phyloP scores from a whole-genome alignment of 805 yeast species.

The Schwanniomyces yamadae region DNA sequence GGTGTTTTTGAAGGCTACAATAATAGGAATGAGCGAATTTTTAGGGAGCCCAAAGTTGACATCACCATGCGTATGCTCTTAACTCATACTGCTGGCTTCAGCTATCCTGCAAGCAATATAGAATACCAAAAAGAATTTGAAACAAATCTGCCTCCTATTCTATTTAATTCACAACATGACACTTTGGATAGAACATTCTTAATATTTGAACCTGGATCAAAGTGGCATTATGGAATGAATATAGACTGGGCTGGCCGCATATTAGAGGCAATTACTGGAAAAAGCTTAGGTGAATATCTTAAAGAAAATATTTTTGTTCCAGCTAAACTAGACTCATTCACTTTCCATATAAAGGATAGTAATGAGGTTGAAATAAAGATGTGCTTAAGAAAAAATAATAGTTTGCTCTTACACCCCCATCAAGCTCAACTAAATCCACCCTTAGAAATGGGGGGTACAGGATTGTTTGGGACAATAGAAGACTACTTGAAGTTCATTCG shows the following conservation, averaged over 20 bases:
- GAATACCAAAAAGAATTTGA: slow-evolving; percentile 24
- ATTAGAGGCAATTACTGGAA: slow-evolving; percentile 32
- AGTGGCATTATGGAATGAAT: slow-evolving; percentile 37
- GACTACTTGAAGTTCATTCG: slow-evolving; percentile 41
- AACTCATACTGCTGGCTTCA: slow-evolving; percentile 34
- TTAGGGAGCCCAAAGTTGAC: slow-evolving; percentile 19
- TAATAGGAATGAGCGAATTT: slow-evolving; percentile 24
- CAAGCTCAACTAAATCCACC: slow-evolving; percentile 12
- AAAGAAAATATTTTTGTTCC: slow-evolving; percentile 31
- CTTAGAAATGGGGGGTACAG: slow-evolving; percentile 46
- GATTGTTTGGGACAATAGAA: slow-evolving; percentile 34
- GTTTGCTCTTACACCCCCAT: slow-evolving; percentile 10
- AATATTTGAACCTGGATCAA: slow-evolving; percentile 37
- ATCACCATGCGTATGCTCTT: slow-evolving; percentile 31
- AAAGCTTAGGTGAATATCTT: slow-evolving; percentile 30
- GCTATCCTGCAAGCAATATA: slow-evolving; percentile 31
- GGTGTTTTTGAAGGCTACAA: slow-evolving; percentile 27
- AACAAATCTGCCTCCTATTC: slow-evolving; percentile 20
- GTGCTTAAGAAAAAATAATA: slow-evolving; percentile 14
- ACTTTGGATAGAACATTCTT: slow-evolving; percentile 29
- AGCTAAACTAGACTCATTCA: slow-evolving; percentile 31
- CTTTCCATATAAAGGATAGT: slow-evolving; percentile 19
- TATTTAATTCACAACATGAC: slow-evolving; percentile 23
- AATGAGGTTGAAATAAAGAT: slow-evolving; percentile 14
- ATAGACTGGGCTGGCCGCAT: slow-evolving; percentile 40